These are phyloP conservation scores for Tulasnella sp. DNA, from an alignment of 768 basidiomycete genomes.

Conservation along the genomic window DNA sequence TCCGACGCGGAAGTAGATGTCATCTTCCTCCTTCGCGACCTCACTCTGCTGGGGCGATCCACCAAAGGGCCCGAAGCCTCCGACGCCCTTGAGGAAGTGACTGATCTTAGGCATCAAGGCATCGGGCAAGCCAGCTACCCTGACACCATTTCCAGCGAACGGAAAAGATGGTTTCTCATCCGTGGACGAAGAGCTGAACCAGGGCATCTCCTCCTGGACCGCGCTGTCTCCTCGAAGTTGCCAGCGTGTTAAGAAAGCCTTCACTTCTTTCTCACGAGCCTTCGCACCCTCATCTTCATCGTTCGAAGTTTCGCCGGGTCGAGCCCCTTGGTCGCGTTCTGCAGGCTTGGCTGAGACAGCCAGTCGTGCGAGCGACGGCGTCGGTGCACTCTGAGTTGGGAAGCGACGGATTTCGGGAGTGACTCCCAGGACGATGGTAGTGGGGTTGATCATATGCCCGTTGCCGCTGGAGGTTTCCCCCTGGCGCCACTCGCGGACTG, in stretches of 20 bases:
- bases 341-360: not conserved
- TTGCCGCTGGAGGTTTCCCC: constrained; percentile 25
- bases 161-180: not conserved
- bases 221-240: constrained; percentile 1
- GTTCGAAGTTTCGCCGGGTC: not conserved
- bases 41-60: not conserved
- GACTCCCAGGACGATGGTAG: constrained; percentile 79
- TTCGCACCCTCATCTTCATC: constrained; percentile 5
- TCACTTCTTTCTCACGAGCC: not conserved
- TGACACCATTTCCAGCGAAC: not conserved
- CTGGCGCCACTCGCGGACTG: constrained; percentile 65
- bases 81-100: not conserved
- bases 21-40: not conserved
- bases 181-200: not conserved
- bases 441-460: constrained; percentile 25
- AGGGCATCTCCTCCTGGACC: constrained; percentile 1
- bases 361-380: not conserved
- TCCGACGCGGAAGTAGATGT: constrained; percentile 26
- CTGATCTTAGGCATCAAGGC: no score
- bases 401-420: constrained; percentile 40
- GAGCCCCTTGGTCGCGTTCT: not conserved
- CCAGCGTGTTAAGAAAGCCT: constrained; percentile 1
- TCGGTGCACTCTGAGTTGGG: not conserved
- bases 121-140: not conserved
- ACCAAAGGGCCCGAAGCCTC: not conserved